Conservation (phyloP, 2,329 filamentous ascomycete species). For the Cucurbitaria berberidis region DNA sequence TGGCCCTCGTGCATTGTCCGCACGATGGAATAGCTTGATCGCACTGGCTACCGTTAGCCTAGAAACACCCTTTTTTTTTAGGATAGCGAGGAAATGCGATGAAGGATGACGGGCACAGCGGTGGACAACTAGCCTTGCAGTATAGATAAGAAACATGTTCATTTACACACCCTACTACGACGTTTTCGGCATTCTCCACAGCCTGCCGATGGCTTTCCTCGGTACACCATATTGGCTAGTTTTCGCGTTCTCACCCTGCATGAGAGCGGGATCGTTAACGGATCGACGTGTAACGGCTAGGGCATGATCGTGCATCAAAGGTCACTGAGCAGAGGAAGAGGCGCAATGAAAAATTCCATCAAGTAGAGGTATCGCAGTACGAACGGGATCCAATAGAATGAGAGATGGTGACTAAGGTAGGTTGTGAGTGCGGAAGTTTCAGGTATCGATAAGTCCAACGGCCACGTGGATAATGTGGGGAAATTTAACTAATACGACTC, state of each 20-base stretch:
- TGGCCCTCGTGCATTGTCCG: slow-evolving; percentile 34
- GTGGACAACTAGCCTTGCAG: background rate
- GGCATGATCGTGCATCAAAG: background rate
- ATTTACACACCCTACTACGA: slow-evolving; percentile 31
- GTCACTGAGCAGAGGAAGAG: background rate
- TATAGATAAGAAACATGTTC: background rate
- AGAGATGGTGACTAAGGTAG: too few relatives aligned
- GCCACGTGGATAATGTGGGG: too few relatives aligned
- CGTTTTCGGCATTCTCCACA: slow-evolving; percentile 40
- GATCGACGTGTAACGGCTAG: background rate
- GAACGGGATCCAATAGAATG: too few relatives aligned
- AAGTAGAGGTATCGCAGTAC: too few relatives aligned
- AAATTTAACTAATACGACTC: too few relatives aligned
- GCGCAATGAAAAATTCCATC: too few relatives aligned
- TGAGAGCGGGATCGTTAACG: background rate
- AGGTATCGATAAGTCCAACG: too few relatives aligned
- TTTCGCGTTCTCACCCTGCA: background rate
- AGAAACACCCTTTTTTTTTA: background rate
- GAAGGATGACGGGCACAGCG: background rate
- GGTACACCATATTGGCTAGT: slow-evolving; percentile 28
- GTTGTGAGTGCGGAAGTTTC: too few relatives aligned
- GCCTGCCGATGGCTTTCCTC: slow-evolving; percentile 31
- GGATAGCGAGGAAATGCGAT: slow-evolving; percentile 1
- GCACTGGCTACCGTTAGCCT: slow-evolving; percentile 24
- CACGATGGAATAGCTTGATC: slow-evolving; percentile 33